Evolutionary conservation across 2,329 filamentous ascomycete species (phyloP).

Genomic region (Aureobasidium sp.): DNA sequence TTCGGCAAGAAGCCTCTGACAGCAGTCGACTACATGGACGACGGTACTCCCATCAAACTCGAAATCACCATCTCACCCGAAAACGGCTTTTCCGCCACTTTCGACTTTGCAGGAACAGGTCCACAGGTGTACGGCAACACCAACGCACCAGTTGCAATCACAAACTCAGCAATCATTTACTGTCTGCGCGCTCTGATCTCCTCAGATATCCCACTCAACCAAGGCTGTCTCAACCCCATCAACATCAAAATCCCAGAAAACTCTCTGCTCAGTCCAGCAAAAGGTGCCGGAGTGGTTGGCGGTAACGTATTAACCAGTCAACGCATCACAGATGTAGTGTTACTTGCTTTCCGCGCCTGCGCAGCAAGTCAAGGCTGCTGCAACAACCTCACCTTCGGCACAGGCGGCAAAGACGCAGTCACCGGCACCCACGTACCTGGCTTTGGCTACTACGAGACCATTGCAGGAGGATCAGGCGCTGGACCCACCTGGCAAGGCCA

Average conservation of each 20-base stretch:
- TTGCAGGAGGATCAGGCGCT: conserved; percentile 63
- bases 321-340: conserved; percentile 69
- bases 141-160: conserved; percentile 68
- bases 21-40: conserved; percentile 12
- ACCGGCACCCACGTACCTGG: conserved; percentile 49
- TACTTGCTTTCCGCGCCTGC: conserved; percentile 65
- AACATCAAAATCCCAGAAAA: conserved; percentile 60
- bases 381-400: conserved; percentile 74
- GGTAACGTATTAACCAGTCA: too few species aligned
- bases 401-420: conserved; percentile 50
- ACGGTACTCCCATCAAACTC: conserved; percentile 6
- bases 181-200: conserved; percentile 3
- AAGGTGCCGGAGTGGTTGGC: conserved; percentile 66
- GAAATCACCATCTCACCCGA: conserved; percentile 8
- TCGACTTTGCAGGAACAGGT: conserved; percentile 12
- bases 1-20: conserved; percentile 1
- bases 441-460: conserved; percentile 76
- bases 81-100: background rate
- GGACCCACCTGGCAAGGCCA: conserved; percentile 63
- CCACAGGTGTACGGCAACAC: conserved; percentile 15
- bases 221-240: conserved; percentile 68
- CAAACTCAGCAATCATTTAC: conserved; percentile 64
- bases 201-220: conserved; percentile 72
- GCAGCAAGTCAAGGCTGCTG: conserved; percentile 67
- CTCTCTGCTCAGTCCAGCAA: conserved; percentile 61